A percentile compares a stretch with the other conserved stretches of the same genome.
Conservation (phyloP, 179 eudicot genomes). For the Beta macrorhiza region DNA sequence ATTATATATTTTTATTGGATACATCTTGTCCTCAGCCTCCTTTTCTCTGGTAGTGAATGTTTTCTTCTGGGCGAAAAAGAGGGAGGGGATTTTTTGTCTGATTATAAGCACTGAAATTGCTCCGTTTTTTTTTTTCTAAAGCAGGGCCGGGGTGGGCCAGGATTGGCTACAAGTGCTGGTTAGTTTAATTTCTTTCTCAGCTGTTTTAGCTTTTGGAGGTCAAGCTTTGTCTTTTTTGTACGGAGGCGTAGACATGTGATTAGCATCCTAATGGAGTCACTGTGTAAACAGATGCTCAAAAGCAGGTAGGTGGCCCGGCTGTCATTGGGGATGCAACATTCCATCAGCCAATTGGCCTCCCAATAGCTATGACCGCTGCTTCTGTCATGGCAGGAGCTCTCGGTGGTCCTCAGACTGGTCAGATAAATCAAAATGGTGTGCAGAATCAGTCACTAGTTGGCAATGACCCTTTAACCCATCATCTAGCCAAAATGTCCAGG, state of each 20-base stretch:
- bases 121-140: conserved; percentile 1
- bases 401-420: conserved; percentile 71
- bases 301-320: conserved; percentile 64
- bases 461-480: conserved; percentile 75
- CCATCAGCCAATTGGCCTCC: conserved; percentile 73
- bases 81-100: background rate
- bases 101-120: conserved; percentile 18
- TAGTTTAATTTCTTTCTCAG: conserved; percentile 32
- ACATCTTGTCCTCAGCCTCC: background rate
- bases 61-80: background rate
- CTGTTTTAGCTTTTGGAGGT: conserved; percentile 7
- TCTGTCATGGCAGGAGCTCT: conserved; percentile 82
- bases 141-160: conserved; percentile 99
- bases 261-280: conserved; percentile 9
- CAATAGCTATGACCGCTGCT: conserved; percentile 84
- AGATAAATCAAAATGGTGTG: conserved; percentile 51
- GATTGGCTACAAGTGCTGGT: conserved; percentile 67
- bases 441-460: conserved; percentile 54
- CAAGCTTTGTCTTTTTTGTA: background rate
- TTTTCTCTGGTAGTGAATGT: background rate
- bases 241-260: background rate
- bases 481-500: conserved; percentile 87
- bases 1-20: background rate
- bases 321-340: conserved; percentile 44
- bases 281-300: conserved; percentile 51